Conservation (phyloP, 2,329 filamentous ascomycete genomes). For the Ceratocystiopsis brevicomis region DNA sequence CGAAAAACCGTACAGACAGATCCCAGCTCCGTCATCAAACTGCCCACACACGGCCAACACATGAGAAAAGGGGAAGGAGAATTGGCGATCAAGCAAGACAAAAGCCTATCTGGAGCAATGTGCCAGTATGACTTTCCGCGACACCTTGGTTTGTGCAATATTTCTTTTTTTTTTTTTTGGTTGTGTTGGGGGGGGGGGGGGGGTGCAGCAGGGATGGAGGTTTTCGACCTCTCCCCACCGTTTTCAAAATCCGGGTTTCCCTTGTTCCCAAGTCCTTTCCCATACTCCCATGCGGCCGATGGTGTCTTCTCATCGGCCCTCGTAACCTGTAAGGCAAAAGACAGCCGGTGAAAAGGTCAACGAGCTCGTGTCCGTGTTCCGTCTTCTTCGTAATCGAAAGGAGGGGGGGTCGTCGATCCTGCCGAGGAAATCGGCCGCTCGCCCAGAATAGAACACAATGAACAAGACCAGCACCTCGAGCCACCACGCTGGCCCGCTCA, state of each 20-base stretch:
- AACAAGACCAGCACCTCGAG: not conserved
- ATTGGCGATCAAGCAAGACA: conserved; percentile 71
- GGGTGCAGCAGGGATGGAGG: not conserved
- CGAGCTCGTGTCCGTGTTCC: no score
- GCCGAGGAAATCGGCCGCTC: no score
- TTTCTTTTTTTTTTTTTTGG: conserved; percentile 9
- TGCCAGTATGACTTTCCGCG: conserved; percentile 49
- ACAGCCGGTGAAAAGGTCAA: no score
- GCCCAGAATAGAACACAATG: not conserved
- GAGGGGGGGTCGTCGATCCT: no score
- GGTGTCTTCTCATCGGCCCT: no score
- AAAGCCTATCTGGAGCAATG: conserved; percentile 38
- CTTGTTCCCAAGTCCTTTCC: no score
- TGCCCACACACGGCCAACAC: conserved; percentile 13
- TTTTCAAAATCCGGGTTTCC: not conserved
- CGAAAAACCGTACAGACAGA: conserved; percentile 1
- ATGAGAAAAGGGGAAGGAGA: conserved; percentile 2
- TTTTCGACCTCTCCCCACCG: not conserved
- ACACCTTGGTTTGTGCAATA: conserved; percentile 55
- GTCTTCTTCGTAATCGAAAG: no score
- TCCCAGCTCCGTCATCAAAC: conserved; percentile 5
- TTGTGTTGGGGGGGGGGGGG: not conserved
- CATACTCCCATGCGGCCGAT: no score
- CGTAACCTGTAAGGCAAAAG: no score
- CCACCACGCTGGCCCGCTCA: no score